Base-by-base conservation (phyloP, 495 filamentous ascomycete species). In the Pyrenula aspistea region DNA sequence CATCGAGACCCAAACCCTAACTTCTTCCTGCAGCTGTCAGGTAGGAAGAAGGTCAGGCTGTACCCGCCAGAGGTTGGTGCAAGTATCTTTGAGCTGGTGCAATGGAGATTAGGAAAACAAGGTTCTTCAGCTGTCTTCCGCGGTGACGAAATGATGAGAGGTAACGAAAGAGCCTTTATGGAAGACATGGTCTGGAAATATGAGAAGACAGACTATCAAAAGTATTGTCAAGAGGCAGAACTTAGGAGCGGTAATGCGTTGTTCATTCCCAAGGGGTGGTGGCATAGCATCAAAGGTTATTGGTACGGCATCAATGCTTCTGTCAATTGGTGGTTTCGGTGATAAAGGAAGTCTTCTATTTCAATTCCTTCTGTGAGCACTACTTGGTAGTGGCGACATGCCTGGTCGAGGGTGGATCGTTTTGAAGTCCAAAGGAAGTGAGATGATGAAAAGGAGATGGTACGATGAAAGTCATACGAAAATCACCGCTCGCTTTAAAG, bases 1-100 rank as follows among this genome's bases (percentile, higher is more conserved):
- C 93, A 98, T 70, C 77, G 84, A 21, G 93, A 98, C 64, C 93
- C 93, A 0, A 98, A 98, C 61, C 89, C 89, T 8, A 98, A 98
- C 64, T 63, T 96, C 0, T 95, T 97, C 67, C 80, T 88, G 42
- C 93, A 98, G 68, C 67, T 98, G 19, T 79, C 81, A 3, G 83
- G 90, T 2, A 67, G 62, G 59, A 98, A 98, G 65, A 65, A 71
- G 0, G 77, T 95, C 49, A 72, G 91, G n/a, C 60, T 97, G 11
- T 72, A 88, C 47, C 63, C 73, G 12, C 90, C 91, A 0, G 59
- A 63, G 1, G 65, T 71, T 10, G 92, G 93, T 2, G 64, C 70
- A 24, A 59, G 60, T 2, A 62, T 95, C 15, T 92, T 92, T 60
- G 66, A 68, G 48, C 54, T 63, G 10, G 80, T 87, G 10, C 77